Evolutionary conservation across 495 filamentous ascomycete genomes (phyloP).

Genomic region (Penicillium dipodomyicola): DNA sequence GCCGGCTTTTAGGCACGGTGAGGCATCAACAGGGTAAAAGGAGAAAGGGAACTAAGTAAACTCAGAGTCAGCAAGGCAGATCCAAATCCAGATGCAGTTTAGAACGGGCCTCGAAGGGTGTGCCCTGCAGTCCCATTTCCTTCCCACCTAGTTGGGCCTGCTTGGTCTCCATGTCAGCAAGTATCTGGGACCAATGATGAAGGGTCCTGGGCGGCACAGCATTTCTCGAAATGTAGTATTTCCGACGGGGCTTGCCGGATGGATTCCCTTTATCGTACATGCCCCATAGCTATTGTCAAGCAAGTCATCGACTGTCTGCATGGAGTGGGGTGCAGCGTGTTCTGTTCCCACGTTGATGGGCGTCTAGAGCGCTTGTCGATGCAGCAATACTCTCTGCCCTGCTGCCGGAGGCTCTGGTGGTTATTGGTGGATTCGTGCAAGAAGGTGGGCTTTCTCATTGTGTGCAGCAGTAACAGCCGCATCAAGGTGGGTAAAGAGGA

Average conservation of each 20-base stretch:
- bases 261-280: constrained; percentile 8
- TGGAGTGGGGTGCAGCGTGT: constrained; percentile 17
- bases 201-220: constrained; percentile 1
- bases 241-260: constrained; percentile 18
- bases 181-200: constrained; percentile 26
- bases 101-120: constrained; percentile 15
- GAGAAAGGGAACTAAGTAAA: neutral
- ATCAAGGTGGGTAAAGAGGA: constrained; percentile 18
- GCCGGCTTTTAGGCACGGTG: constrained; percentile 13
- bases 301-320: constrained; percentile 29
- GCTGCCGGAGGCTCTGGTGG: neutral
- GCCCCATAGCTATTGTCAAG: constrained; percentile 14
- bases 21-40: constrained; percentile 6
- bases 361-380: constrained; percentile 44
- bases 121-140: constrained; percentile 13
- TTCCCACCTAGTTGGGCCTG: constrained; percentile 13
- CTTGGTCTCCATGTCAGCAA: constrained; percentile 22
- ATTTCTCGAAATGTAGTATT: constrained; percentile 15
- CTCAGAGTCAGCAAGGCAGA: constrained; percentile 5
- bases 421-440: constrained; percentile 16
- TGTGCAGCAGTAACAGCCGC: constrained; percentile 25
- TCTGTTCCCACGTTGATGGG: constrained; percentile 21
- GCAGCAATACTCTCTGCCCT: constrained; percentile 15
- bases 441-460: constrained; percentile 8
- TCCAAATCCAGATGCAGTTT: constrained; percentile 1